Percentiles rank a stretch among this genome's conserved stretches.
phyloP scores from a whole-genome alignment of 2,329 filamentous ascomycete genomes.

The Sphaerulina musiva region DNA sequence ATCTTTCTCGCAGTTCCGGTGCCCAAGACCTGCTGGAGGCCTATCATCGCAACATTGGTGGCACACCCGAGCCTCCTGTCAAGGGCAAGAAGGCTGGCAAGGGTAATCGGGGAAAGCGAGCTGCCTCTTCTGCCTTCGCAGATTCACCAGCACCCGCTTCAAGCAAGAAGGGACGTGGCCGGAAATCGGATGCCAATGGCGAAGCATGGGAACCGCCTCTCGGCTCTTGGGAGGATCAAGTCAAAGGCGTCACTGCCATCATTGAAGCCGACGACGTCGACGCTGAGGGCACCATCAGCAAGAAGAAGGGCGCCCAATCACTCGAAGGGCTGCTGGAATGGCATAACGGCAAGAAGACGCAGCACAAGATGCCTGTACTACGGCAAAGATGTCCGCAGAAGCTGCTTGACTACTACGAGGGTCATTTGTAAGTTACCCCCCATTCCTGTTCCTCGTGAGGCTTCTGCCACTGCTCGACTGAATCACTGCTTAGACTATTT shows the following conservation, averaged over 20 bases:
- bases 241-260: constrained; percentile 64
- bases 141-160: constrained; percentile 26
- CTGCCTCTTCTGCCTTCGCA: constrained; percentile 10
- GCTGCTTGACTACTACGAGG: constrained; percentile 36
- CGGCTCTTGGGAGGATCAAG: constrained; percentile 70
- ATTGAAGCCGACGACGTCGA: constrained; percentile 48
- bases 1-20: constrained; percentile 25
- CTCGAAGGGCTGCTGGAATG: constrained; percentile 66
- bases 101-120: constrained; percentile 21
- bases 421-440: constrained; percentile 33
- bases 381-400: constrained; percentile 74
- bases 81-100: constrained; percentile 28
- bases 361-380: constrained; percentile 61
- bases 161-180: constrained; percentile 22
- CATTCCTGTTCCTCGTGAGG: constrained; percentile 1
- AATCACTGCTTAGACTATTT: constrained; percentile 22
- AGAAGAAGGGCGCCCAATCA: constrained; percentile 39
- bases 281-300: constrained; percentile 18
- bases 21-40: constrained; percentile 53
- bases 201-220: constrained; percentile 58
- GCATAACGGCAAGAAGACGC: constrained; percentile 67
- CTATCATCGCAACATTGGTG: constrained; percentile 60
- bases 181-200: constrained; percentile 28
- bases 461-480: constrained; percentile 16
- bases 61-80: constrained; percentile 44